Evolutionary conservation across 2,329 filamentous ascomycete species (phyloP).

Genomic region (Corniculantispora saksenae): DNA sequence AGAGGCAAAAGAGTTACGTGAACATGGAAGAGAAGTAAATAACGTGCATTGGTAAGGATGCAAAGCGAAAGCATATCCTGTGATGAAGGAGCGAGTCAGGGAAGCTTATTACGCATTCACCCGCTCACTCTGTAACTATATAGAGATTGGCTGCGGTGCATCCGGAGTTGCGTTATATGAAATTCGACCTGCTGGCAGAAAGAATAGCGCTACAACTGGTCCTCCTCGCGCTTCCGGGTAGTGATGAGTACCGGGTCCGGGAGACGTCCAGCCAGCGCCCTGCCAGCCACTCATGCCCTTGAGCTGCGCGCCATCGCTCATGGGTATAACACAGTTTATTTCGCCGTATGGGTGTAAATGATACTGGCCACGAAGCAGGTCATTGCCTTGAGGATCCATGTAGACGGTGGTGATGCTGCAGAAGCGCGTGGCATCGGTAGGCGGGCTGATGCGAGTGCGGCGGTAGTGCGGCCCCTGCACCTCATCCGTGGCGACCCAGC

Average conservation of each 20-base stretch:
- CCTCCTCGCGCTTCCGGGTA: conserved; percentile 55
- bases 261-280: conserved; percentile 56
- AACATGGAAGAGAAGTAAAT: too few species aligned
- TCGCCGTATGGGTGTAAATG: conserved; percentile 56
- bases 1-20: too few species aligned
- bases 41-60: too few species aligned
- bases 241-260: conserved; percentile 57
- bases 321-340: conserved; percentile 55
- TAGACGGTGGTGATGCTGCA: conserved; percentile 60
- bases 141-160: conserved; percentile 40
- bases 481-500: conserved; percentile 46
- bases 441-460: conserved; percentile 47
- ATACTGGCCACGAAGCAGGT: conserved; percentile 54
- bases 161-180: conserved; percentile 47
- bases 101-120: too few species aligned
- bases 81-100: too few species aligned
- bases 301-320: conserved; percentile 51
- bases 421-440: conserved; percentile 47
- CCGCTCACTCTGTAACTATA: conserved; percentile 1
- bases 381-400: conserved; percentile 46
- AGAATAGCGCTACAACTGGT: conserved; percentile 54
- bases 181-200: conserved; percentile 56
- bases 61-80: too few species aligned
- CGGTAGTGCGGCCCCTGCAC: conserved; percentile 49
- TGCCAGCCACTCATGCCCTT: conserved; percentile 59